phyloP scores from a whole-genome alignment of 2,329 filamentous ascomycete genomes.

The Fusarium multiceps region DNA sequence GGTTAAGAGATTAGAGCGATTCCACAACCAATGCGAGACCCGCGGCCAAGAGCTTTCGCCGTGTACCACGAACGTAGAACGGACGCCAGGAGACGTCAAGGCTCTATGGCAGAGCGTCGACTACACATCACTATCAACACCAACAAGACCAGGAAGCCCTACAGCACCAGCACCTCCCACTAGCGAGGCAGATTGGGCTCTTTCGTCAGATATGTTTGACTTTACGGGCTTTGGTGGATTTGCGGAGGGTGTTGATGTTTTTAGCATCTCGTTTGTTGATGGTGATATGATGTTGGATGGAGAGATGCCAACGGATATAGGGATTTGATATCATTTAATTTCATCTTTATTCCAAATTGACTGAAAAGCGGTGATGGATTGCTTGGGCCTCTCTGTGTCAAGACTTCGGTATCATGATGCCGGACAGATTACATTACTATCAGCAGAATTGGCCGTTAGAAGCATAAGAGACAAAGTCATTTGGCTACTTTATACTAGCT shows the following conservation, averaged over 20 bases:
- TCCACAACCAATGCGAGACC: constrained; percentile 9
- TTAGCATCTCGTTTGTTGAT: constrained; percentile 22
- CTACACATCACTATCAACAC: constrained; percentile 14
- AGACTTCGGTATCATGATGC: no score
- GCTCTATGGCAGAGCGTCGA: constrained; percentile 24
- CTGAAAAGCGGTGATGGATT: no score
- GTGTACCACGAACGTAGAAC: constrained; percentile 1
- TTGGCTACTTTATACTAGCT: no score
- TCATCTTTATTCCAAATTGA: no score
- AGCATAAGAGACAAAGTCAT: no score
- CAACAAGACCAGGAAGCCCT: constrained; percentile 14
- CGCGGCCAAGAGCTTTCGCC: constrained; percentile 13
- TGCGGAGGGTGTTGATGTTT: constrained; percentile 18
- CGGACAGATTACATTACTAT: no score
- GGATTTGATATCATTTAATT: neutral
- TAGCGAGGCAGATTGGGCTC: neutral
- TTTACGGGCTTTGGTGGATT: constrained; percentile 16
- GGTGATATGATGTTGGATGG: constrained; percentile 11
- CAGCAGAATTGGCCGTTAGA: no score
- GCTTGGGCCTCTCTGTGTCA: no score
- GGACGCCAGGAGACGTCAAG: constrained; percentile 7
- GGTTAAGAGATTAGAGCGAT: constrained; percentile 14
- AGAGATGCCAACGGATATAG: neutral
- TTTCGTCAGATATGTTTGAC: constrained; percentile 16
- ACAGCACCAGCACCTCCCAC: neutral